These are phyloP conservation scores for Chloris gayana DNA, from an alignment of 176 grass and related monocot genomes.

Conservation along the genomic window DNA sequence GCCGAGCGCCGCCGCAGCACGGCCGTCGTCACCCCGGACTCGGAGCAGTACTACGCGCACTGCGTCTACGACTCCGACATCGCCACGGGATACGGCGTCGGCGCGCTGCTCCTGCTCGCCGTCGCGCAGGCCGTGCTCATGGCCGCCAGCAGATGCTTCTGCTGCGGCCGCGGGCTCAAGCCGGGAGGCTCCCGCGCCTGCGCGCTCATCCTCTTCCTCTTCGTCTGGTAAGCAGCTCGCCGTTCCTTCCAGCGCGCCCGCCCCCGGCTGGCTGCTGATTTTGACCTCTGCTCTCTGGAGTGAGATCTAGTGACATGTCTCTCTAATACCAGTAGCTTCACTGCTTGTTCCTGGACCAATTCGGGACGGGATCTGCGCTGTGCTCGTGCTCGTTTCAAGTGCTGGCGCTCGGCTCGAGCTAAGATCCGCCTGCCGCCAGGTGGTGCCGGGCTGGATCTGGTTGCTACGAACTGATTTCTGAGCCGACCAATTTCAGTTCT, in stretches of 20 bases:
- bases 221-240: conserved; percentile 57
- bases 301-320: neutral
- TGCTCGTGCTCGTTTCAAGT: neutral
- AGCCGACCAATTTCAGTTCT: too few relatives aligned
- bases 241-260: neutral
- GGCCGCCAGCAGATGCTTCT: conserved; percentile 80
- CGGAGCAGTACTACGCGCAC: conserved; percentile 68
- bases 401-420: neutral
- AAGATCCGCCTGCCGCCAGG: conserved; percentile 35
- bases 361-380: conserved; percentile 9
- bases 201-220: conserved; percentile 74
- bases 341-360: neutral
- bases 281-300: neutral
- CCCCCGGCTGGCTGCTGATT: too few relatives aligned
- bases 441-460: neutral
- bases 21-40: conserved; percentile 61
- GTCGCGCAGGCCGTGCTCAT: conserved; percentile 64
- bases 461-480: too few relatives aligned
- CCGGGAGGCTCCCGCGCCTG: conserved; percentile 78
- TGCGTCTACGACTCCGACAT: conserved; percentile 91
- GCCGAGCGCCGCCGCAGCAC: conserved; percentile 95
- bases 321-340: neutral
- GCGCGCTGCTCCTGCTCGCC: conserved; percentile 75
- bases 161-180: conserved; percentile 78
- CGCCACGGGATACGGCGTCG: conserved; percentile 77